Conservation (phyloP, 352 stramenopile genomes). For the Vaucheria bursata region DNA sequence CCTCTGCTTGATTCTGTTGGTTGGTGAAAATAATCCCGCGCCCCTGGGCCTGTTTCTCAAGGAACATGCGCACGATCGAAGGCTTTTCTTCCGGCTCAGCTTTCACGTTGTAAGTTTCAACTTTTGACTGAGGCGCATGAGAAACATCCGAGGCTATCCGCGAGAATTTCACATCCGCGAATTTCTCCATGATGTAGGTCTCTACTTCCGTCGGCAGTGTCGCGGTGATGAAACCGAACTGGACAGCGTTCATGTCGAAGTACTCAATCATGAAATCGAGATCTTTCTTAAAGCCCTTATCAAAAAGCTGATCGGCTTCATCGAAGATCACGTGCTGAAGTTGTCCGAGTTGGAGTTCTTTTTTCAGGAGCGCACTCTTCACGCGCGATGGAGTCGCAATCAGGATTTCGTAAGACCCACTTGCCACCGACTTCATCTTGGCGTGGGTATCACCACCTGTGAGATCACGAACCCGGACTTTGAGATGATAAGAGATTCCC, state of each 20-base stretch:
- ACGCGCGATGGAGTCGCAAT: background rate
- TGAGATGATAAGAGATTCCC: background rate
- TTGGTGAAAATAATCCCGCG: conserved; percentile 4
- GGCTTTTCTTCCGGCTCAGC: background rate
- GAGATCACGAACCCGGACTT: background rate
- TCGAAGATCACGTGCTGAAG: background rate
- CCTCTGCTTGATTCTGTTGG: background rate
- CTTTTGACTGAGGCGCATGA: background rate
- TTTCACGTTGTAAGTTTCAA: background rate
- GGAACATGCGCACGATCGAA: background rate
- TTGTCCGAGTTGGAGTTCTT: background rate
- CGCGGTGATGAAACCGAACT: background rate
- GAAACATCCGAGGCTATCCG: background rate
- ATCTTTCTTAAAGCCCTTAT: background rate
- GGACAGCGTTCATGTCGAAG: background rate
- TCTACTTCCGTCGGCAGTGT: background rate
- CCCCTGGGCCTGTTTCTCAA: background rate
- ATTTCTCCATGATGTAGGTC: background rate
- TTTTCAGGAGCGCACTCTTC: background rate
- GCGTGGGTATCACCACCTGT: background rate
- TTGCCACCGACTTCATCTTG: background rate
- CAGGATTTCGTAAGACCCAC: background rate
- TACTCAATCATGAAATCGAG: background rate
- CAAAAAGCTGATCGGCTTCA: background rate
- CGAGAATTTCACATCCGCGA: background rate